phyloP scores from a whole-genome alignment of 192 early-diverging fungal genomes.

The Coemansia sp. region DNA sequence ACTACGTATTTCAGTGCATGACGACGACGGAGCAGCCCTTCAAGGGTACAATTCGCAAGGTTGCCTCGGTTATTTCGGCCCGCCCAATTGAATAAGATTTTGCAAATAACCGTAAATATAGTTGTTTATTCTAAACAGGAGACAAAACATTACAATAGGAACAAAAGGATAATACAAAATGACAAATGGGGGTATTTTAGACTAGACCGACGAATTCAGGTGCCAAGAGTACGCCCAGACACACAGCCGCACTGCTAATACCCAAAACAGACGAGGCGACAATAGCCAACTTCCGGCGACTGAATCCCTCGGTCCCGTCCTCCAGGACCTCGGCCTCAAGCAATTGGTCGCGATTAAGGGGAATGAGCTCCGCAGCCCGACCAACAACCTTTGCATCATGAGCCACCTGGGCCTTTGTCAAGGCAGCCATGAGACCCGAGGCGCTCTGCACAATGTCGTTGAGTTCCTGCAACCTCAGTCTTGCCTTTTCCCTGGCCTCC shows the following conservation, averaged over 20 bases:
- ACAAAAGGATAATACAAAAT: not conserved
- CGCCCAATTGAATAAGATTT: no score
- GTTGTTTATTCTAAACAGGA: no score
- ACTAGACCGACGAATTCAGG: not conserved
- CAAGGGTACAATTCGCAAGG: no score
- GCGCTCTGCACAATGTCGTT: constrained; percentile 18
- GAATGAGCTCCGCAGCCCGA: not conserved
- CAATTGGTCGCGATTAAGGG: not conserved
- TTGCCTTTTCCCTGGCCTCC: constrained; percentile 14
- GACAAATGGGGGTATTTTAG: not conserved
- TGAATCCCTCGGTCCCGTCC: not conserved
- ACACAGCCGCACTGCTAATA: not conserved
- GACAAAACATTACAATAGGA: no score
- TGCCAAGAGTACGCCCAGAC: not conserved
- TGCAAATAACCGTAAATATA: no score
- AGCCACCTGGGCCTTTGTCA: constrained; percentile 1
- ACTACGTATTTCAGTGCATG: no score
- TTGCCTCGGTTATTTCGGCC: no score
- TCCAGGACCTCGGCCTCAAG: not conserved
- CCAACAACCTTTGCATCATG: not conserved
- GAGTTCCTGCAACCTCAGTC: constrained; percentile 17
- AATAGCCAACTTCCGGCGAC: not conserved
- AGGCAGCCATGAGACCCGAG: constrained; percentile 8
- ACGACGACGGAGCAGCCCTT: no score
- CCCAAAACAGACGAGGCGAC: not conserved